phyloP scores from a whole-genome alignment of 352 stramenopile species.

The Pythium insidiosum region DNA sequence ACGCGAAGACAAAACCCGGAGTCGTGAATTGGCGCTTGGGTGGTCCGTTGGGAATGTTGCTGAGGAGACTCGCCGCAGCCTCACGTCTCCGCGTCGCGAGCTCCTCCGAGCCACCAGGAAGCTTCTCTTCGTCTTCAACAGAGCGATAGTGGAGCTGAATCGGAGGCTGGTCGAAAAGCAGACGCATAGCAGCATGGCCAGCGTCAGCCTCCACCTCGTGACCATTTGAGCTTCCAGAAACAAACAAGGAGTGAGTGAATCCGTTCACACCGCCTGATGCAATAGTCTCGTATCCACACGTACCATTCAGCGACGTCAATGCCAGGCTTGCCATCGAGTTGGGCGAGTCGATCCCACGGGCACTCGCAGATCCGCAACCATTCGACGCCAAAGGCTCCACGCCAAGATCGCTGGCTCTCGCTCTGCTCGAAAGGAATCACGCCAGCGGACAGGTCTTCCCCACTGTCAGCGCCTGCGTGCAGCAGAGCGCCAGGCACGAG shows the following conservation, averaged over 20 bases:
- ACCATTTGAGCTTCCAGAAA: conserved; percentile 69
- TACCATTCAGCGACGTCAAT: conserved; percentile 52
- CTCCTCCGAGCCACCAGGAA: conserved; percentile 62
- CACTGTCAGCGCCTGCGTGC: conserved; percentile 22
- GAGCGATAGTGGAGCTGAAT: conserved; percentile 81
- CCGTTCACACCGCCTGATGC: too few species aligned
- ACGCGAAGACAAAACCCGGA: conserved; percentile 81
- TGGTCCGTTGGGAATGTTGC: conserved; percentile 25
- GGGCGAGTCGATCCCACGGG: conserved; percentile 68
- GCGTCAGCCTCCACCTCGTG: conserved; percentile 56
- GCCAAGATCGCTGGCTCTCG: conserved; percentile 41
- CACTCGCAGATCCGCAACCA: conserved; percentile 86
- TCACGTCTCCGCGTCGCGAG: conserved; percentile 60
- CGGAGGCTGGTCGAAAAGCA: conserved; percentile 76
- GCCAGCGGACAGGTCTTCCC: conserved; percentile 37
- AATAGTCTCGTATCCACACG: too few species aligned
- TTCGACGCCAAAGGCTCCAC: conserved; percentile 58
- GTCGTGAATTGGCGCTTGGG: conserved; percentile 36
- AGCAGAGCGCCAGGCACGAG: conserved; percentile 27
- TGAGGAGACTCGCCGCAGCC: conserved; percentile 64
- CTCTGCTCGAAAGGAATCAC: conserved; percentile 60
- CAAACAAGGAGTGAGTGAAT: too few species aligned
- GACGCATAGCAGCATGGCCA: conserved; percentile 59
- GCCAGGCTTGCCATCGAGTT: conserved; percentile 70
- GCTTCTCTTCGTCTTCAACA: conserved; percentile 73